Evolutionary conservation across 306 rosid species (phyloP), one percentile per base, ranked within the genome.

Genomic region (Styphnolobium japonicum): DNA sequence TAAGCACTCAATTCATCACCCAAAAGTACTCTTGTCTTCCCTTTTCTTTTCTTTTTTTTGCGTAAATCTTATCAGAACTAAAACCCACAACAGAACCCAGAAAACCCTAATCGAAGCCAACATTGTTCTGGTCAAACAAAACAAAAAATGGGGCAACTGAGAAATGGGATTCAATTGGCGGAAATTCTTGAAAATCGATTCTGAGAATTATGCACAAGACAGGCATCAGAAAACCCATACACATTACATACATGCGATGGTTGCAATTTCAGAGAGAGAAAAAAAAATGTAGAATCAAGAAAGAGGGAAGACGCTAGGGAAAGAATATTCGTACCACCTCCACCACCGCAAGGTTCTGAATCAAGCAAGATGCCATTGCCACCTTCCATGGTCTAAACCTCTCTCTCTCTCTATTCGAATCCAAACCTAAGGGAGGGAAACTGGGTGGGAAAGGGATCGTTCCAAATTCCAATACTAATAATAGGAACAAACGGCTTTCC

Each of bases 351-450:
- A 51, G 66, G 79, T 11, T 75, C 86, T 23, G 85, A 53, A 79
- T 75, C 81, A 3, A 37, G 79, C 46, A 79, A 63, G 81, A 80
- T 16, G 57, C 49, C 42, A 11, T 39, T n/a, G n/a, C 42, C 25
- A 16, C 9, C 79, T 48, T 94, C 96, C 98, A 90, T 90, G 53
- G 62, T 74, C 51, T 42, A 58, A 36, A 27, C 46, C 16, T 71
- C 42, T 66, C 61, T 63, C 55, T 37, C 62, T 58, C 49, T 19
- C 56, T 21, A 53, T 9, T 31, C 45, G 40, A 58, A 72, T 57
- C 43, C 49, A 14, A 76, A 21, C 7, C 52, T 5, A 29, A 72
- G 15, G 80, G 74, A 78, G 85, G 83, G 87, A 87, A 76, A 25
- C 21, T 48, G 22, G n/a, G n/a, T n/a, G 7, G 77, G 85, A 77